Evolutionary conservation across 768 basidiomycete species (phyloP).

Genomic region (Cubamyces sp.): DNA sequence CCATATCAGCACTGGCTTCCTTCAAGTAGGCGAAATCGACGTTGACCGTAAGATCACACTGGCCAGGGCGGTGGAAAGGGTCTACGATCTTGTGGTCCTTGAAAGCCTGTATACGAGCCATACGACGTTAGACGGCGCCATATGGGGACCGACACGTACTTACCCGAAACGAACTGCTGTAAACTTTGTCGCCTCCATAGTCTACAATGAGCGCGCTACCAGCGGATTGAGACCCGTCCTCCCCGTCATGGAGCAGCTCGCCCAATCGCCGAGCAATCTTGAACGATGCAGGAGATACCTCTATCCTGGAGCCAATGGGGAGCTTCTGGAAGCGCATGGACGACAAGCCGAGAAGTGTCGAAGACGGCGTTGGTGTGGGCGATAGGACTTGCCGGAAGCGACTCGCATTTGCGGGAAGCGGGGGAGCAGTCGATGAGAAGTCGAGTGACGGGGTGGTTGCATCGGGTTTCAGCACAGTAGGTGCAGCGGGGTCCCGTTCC

Average conservation of each 20-base stretch:
- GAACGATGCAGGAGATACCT: constrained; percentile 77
- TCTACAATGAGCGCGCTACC: constrained; percentile 79
- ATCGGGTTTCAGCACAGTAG: constrained; percentile 31
- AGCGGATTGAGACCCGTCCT: constrained; percentile 43
- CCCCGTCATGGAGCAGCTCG: constrained; percentile 50
- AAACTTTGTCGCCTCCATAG: constrained; percentile 78
- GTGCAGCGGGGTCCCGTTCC: constrained; percentile 44
- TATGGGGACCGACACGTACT: constrained; percentile 31
- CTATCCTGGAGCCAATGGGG: constrained; percentile 73
- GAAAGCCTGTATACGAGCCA: constrained; percentile 67
- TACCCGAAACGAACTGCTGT: constrained; percentile 81
- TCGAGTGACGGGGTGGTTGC: constrained; percentile 23
- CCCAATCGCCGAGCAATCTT: constrained; percentile 71
- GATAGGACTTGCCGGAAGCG: constrained; percentile 70
- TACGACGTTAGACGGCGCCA: background rate
- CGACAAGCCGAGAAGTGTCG: constrained; percentile 60
- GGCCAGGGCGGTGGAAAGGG: constrained; percentile 82
- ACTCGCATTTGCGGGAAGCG: constrained; percentile 11
- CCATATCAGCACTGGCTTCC: constrained; percentile 71
- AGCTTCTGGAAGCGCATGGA: constrained; percentile 72
- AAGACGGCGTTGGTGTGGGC: constrained; percentile 54
- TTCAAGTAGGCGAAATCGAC: constrained; percentile 91
- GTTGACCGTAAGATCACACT: constrained; percentile 93
- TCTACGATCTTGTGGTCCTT: constrained; percentile 84
- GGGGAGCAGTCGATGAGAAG: constrained; percentile 12